Evolutionary conservation across 176 grass and related monocot genomes (phyloP), one percentile per base, ranked within the genome.

Genomic region (Poa pratensis): DNA sequence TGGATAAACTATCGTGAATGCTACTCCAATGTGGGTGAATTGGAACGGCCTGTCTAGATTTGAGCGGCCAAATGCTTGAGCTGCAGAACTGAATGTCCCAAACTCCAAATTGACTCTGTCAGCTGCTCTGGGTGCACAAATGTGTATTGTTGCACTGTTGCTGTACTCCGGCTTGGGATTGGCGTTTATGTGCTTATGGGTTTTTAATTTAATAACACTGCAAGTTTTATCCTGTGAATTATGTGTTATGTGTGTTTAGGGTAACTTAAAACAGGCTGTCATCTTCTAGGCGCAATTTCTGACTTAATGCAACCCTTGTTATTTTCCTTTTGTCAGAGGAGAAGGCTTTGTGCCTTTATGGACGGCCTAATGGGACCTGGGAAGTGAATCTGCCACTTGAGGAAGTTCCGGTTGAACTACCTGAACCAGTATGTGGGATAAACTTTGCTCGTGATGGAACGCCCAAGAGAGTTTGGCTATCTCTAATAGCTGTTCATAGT

Each of bases 401-500:
- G 77, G 90, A 92, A 58, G 80, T 90, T 75, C 94, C 94, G 51
- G 70, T 81, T 61, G 86, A 92, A 88, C 76, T 97, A 78, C 94
- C 94, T 59, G 90, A 97, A 65, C 94, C 94, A 67, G 80, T 81
- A 82, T 28, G 88, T 23, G 94, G 94, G 64, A 97, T 97, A 83
- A 97, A 97, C 82, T 90, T 94, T 82, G 89, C 94, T 73, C 87
- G 92, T 45, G 87, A 92, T 40, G 85, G 83, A 68, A 92, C 94
- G 73, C 20, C 75, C 19, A 53, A 70, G 75, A 87, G 82, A 52
- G 94, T 89, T 80, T 97, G 94, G 94, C 76, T 94, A 68, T 78
- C 39, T 10, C 67, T 94, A 5, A 73, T 94, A 53, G 94, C 94
- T 84, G 73, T 86, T 70, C 87, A 97, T 70, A 97, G 94, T 82